Percentiles rank a stretch among this genome's conserved stretches.
These are phyloP conservation scores for Macadamia integrifolia DNA, from an alignment of 164 flowering plant species.

Conservation along the genomic window DNA sequence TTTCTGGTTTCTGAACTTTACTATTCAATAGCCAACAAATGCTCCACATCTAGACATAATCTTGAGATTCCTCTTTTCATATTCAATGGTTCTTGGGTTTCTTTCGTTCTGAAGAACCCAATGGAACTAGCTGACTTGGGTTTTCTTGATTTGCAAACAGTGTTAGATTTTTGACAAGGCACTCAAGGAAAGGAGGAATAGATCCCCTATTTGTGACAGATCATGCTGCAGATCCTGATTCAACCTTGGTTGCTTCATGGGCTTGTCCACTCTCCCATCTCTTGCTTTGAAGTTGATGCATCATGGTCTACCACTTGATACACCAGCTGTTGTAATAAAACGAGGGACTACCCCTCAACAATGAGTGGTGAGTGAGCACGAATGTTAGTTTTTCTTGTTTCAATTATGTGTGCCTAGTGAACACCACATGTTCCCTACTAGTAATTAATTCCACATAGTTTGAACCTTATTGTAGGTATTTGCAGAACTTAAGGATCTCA, in stretches of 20 bases:
- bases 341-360: conserved; percentile 96
- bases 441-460: neutral
- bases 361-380: conserved; percentile 41
- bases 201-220: conserved; percentile 90
- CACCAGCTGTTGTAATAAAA: conserved; percentile 88
- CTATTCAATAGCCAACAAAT: no score
- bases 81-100: no score
- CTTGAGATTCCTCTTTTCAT: no score
- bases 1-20: no score
- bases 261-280: conserved; percentile 81
- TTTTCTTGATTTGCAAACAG: conserved; percentile 89
- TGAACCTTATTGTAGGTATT: conserved; percentile 48
- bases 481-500: conserved; percentile 68
- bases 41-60: no score
- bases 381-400: neutral
- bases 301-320: conserved; percentile 70
- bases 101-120: no score
- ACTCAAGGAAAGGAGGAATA: conserved; percentile 88
- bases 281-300: conserved; percentile 60
- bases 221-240: conserved; percentile 86
- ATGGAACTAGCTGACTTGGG: no score
- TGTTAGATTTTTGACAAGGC: conserved; percentile 91
- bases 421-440: no score
- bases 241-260: conserved; percentile 93
- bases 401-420: no score